Conservation (phyloP, 1,284 basidiomycete species). For the Exsudoporus floridanus region DNA sequence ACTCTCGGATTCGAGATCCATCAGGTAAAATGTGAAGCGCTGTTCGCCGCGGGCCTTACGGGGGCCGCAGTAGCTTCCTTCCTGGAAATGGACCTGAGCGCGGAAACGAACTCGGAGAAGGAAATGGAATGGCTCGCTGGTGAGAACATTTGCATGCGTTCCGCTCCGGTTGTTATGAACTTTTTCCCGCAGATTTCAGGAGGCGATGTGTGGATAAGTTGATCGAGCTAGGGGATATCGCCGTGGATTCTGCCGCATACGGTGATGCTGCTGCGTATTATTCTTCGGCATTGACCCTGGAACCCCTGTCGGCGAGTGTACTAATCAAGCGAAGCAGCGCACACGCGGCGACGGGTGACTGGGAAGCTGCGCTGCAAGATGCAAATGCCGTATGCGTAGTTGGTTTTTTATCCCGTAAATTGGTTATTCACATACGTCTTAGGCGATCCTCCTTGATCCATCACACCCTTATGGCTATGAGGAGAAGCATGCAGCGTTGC, state of each 20-base stretch:
- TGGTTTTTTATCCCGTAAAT: background rate
- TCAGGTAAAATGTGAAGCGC: constrained; percentile 13
- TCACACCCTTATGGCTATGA: constrained; percentile 7
- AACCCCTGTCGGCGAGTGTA: background rate
- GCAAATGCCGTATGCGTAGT: constrained; percentile 16
- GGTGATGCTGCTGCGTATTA: constrained; percentile 13
- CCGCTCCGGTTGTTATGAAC: background rate
- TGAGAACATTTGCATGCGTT: background rate
- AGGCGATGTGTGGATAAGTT: constrained; percentile 12
- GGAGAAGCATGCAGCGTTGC: constrained; percentile 12
- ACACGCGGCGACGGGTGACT: background rate
- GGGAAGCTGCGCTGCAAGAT: constrained; percentile 13
- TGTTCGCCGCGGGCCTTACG: constrained; percentile 12
- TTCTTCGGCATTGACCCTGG: constrained; percentile 9
- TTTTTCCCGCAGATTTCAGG: constrained; percentile 7
- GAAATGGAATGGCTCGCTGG: constrained; percentile 10
- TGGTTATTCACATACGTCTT: background rate
- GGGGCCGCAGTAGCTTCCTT: constrained; percentile 9
- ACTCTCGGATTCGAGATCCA: constrained; percentile 8
- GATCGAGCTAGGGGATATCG: constrained; percentile 11
- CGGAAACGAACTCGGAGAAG: background rate
- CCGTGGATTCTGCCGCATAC: constrained; percentile 5
- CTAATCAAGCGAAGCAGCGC: constrained; percentile 16
- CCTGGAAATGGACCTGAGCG: background rate
- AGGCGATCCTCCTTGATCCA: constrained; percentile 16